A percentile compares a stretch with the other conserved stretches of the same genome.
Conservation (phyloP, 1,284 basidiomycete genomes). For the Pulchroboletus neoregius region DNA sequence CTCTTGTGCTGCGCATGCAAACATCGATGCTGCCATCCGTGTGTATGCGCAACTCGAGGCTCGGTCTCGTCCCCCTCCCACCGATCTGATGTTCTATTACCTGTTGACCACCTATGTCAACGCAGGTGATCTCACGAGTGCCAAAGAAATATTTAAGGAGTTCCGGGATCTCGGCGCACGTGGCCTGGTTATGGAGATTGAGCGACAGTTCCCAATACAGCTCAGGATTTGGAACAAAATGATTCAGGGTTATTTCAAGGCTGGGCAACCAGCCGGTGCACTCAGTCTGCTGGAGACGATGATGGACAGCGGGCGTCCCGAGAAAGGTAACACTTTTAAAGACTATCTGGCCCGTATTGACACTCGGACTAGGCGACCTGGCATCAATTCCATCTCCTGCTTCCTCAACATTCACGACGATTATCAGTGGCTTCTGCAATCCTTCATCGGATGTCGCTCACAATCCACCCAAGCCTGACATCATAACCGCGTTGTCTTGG, state of each 20-base stretch:
- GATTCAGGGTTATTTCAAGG: conserved; percentile 72
- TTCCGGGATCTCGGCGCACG: conserved; percentile 45
- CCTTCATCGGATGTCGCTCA: conserved; percentile 10
- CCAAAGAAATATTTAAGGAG: conserved; percentile 65
- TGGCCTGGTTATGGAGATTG: conserved; percentile 32
- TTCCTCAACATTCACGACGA: conserved; percentile 57
- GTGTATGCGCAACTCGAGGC: conserved; percentile 68
- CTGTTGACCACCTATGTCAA: conserved; percentile 63
- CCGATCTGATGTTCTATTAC: conserved; percentile 48
- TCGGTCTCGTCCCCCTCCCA: conserved; percentile 34
- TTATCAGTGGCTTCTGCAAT: conserved; percentile 67
- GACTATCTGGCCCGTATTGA: neutral
- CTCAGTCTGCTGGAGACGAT: conserved; percentile 71
- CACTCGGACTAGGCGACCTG: conserved; percentile 18
- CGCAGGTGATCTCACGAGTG: conserved; percentile 52
- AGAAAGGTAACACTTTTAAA: conserved; percentile 16
- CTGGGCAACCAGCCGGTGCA: conserved; percentile 60
- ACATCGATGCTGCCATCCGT: conserved; percentile 61
- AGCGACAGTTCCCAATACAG: conserved; percentile 32
- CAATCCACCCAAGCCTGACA: conserved; percentile 43
- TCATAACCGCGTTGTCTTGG: conserved; percentile 65
- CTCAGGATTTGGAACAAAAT: conserved; percentile 69
- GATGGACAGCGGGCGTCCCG: conserved; percentile 46
- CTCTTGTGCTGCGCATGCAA: conserved; percentile 56
- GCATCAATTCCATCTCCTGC: conserved; percentile 55